phyloP scores from a whole-genome alignment of 768 basidiomycete genomes.

The Boletus vermiculosoides region DNA sequence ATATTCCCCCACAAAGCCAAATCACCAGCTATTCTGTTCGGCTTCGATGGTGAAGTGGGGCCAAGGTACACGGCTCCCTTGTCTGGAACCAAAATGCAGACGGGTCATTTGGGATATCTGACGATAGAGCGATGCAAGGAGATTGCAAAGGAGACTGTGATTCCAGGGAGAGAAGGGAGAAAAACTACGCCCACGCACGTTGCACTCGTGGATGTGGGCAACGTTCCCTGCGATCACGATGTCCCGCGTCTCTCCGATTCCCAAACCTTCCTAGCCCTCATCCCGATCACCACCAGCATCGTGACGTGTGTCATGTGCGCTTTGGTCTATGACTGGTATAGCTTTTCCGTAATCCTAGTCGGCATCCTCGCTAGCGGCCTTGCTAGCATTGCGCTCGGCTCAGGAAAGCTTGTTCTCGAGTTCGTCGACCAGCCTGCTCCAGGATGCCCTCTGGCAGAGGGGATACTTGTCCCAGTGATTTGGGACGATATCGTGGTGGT shows the following conservation, averaged over 20 bases:
- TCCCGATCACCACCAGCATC: constrained; percentile 29
- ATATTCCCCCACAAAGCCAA: constrained; percentile 24
- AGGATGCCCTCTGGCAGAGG: constrained; percentile 27
- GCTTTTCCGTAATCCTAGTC: constrained; percentile 28
- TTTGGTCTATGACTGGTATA: constrained; percentile 30
- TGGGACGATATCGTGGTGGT: constrained; percentile 24
- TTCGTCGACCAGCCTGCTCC: constrained; percentile 11
- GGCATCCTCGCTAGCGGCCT: constrained; percentile 33
- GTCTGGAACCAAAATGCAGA: constrained; percentile 30
- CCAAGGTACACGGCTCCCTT: constrained; percentile 26
- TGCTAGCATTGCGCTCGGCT: constrained; percentile 27
- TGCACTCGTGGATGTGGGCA: constrained; percentile 18
- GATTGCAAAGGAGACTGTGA: background rate
- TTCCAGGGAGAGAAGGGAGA: constrained; percentile 21
- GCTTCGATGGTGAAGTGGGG: constrained; percentile 25
- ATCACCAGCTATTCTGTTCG: constrained; percentile 24
- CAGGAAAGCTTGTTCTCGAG: constrained; percentile 19
- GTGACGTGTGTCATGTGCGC: constrained; percentile 25
- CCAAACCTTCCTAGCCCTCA: constrained; percentile 8
- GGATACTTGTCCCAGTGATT: constrained; percentile 17
- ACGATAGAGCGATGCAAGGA: constrained; percentile 20
- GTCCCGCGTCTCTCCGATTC: constrained; percentile 2
- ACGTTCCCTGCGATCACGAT: constrained; percentile 1
- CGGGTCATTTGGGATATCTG: constrained; percentile 31
- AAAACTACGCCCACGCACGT: constrained; percentile 11